Percentiles rank a stretch among this genome's conserved stretches.
Conservation (phyloP, 495 filamentous ascomycete genomes). For the Tricharina praecox region DNA sequence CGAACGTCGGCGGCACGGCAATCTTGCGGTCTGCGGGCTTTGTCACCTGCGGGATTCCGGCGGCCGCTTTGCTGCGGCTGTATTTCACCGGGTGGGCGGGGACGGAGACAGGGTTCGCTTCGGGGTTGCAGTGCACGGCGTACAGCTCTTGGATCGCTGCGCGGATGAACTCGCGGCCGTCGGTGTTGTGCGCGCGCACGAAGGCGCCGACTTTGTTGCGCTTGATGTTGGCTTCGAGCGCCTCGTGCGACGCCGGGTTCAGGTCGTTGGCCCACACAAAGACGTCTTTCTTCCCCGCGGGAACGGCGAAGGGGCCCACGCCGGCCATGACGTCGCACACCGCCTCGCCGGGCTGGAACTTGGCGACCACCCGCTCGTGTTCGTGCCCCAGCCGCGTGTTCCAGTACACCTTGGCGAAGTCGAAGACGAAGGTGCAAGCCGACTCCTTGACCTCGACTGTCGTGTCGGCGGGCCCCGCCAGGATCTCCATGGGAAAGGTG, state of each 20-base stretch:
- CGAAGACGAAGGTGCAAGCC: conserved; percentile 48
- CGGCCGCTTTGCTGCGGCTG: conserved; percentile 26
- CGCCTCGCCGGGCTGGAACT: conserved; percentile 69
- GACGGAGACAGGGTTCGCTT: conserved; percentile 32
- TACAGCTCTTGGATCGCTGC: conserved; percentile 47
- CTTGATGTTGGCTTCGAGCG: conserved; percentile 49
- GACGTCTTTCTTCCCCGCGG: conserved; percentile 73
- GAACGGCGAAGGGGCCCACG: conserved; percentile 86
- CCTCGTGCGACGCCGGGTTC: conserved; percentile 70
- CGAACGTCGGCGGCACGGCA: conserved; percentile 49
- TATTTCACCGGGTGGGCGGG: conserved; percentile 9
- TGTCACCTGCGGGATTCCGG: conserved; percentile 23
- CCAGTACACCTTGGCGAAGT: conserved; percentile 90
- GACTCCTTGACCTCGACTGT: conserved; percentile 57
- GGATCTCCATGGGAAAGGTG: conserved; percentile 85
- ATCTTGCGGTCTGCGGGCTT: conserved; percentile 31
- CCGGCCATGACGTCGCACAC: conserved; percentile 97
- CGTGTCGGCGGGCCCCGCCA: conserved; percentile 61
- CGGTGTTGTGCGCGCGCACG: conserved; percentile 59
- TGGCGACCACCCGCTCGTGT: conserved; percentile 59
- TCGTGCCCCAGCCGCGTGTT: conserved; percentile 80
- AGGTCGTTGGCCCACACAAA: conserved; percentile 96
- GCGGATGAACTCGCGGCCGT: conserved; percentile 67
- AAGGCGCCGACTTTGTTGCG: conserved; percentile 67
- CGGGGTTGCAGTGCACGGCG: conserved; percentile 30